Base-by-base conservation (phyloP, 169 alveolate genomes). In the Eimeria nieschulzi region DNA sequence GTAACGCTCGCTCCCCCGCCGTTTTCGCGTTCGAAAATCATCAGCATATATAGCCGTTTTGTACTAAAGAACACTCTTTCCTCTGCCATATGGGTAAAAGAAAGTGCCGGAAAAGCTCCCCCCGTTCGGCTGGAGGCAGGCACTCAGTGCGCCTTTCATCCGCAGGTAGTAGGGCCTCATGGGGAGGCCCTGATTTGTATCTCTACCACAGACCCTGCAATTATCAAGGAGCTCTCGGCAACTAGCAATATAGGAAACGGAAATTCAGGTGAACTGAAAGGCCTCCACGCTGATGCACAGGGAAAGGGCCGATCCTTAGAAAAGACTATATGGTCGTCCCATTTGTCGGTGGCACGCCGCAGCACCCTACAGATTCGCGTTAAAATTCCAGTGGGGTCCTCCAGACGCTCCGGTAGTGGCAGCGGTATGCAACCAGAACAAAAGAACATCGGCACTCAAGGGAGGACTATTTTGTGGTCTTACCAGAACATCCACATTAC, bases 1-100 rank as follows among this genome's bases (percentile, higher is more conserved):
- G 91, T 80, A 55, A 25, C 90, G 0, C 83, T 90, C 33, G 93
- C 93, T 19, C 93, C 93, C n/a, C 93, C 93, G 76, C 93, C 93
- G 12, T 90, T 90, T 63, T 80, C 87, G 23, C 90, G 93, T 59
- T 79, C 93, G 8, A 90, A 83, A 46, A 70, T 90, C 26, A 83
- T 90, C 79, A 80, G 76, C 79, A 66, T 90, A 26, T 73, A 79
- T 54, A 80, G 86, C 86, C 93, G 93, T 33, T 90, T 90, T 80
- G 71, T 85, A 53, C 68, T 90, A n/a, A 85, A 66, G 70, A 90
- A 90, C 25, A n/a, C 75, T 17, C 76, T 79, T 19, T 21, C 75
- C 1, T 23, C 19, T 9, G 86, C 53, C 71, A 13, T 90, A n/a
- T 90, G 93, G 93, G 73, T 90, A 8, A 64, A 25, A 56, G 93